Base-by-base conservation (phyloP, 352 stramenopile species). In the Halophytophthora polymorphica region DNA sequence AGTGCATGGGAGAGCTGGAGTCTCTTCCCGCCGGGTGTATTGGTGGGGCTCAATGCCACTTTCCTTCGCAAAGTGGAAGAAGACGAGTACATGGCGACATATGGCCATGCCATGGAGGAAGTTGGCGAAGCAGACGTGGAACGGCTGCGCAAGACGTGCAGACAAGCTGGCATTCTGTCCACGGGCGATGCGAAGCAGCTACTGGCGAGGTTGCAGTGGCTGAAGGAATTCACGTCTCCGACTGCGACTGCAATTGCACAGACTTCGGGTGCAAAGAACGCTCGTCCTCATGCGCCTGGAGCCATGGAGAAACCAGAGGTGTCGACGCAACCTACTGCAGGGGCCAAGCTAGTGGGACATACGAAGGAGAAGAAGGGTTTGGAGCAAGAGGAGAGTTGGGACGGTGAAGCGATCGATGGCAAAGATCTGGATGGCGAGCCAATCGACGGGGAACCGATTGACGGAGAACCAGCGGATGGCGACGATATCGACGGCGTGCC, bases 1-100 rank as follows among this genome's bases (percentile, higher is more conserved):
- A 86, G 65, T 8, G 79, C 77, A 11, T 93, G 82, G 82, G 77
- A 83, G 50, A 85, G 60, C 33, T 93, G 82, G 82, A 90, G 79
- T 57, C 50, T 93, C 13, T 93, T 93, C 33, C 80, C 82, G 6
- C 82, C 82, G 14, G 66, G 71, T 8, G 83, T 85, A 35, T 61
- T 93, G 13, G 76, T 90, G n/a, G 82, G 82, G 1, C 56, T 93
- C 22, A 86, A 93, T 56, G 82, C 82, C 37, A 90, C 82, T 14
- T 93, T 93, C 23, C 22, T 93, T 44, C 56, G 75, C 22, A 92
- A 89, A 56, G 18, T 75, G n/a, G 79, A 88, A 19, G 78, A 90
- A 47, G 48, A 66, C 6, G 75, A 78, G 23, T 80, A 83, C 34
- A 53, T 74, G 5, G 48, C 35, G 8, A 46, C 46, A 13, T 43